Evolutionary conservation across 2,329 filamentous ascomycete species (phyloP), one percentile per base, ranked within the genome.

Genomic region (Didymella sp.): DNA sequence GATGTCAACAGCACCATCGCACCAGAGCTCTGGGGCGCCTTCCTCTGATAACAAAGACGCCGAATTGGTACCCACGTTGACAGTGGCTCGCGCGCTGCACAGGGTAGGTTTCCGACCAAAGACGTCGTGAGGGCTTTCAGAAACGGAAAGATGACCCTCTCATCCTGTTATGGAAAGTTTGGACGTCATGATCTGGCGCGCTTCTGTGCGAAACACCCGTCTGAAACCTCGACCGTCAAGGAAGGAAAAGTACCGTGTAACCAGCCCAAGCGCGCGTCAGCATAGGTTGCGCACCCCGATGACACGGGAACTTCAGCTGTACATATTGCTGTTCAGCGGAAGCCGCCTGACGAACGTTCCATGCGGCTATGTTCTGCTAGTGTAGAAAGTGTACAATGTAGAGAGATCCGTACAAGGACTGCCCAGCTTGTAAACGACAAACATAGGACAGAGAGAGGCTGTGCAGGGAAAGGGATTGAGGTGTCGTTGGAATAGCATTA

Each of bases 401-500:
- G 27, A 55, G 15, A 9, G 24, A 6, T 19, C 8, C 7, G 6
- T 12, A 6, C 53, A 38, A 11, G 53, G 47, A 21, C 8, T 8
- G 11, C 27, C 37, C 12, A 3, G 53, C 22, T n/a, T n/a, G n/a
- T n/a, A n/a, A n/a, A n/a, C n/a, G n/a, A n/a, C n/a, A n/a, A n/a
- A n/a, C n/a, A n/a, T n/a, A n/a, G n/a, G n/a, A n/a, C n/a, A n/a
- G n/a, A n/a, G n/a, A n/a, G n/a, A n/a, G n/a, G n/a, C n/a, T n/a
- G n/a, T 8, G n/a, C 15, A 28, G 21, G 27, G 7, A 3, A 13
- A 13, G 15, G 6, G 0, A 8, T 19, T 12, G n/a, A 28, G 21
- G 6, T 37, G 27, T 30, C 17, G 37, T 31, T 42, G 44, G 30
- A 48, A 51, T 57, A 49, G 37, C 43, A 57, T 57, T 57, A 57